phyloP scores from a whole-genome alignment of 345 rosid genomes.

The Ricinus communis region DNA sequence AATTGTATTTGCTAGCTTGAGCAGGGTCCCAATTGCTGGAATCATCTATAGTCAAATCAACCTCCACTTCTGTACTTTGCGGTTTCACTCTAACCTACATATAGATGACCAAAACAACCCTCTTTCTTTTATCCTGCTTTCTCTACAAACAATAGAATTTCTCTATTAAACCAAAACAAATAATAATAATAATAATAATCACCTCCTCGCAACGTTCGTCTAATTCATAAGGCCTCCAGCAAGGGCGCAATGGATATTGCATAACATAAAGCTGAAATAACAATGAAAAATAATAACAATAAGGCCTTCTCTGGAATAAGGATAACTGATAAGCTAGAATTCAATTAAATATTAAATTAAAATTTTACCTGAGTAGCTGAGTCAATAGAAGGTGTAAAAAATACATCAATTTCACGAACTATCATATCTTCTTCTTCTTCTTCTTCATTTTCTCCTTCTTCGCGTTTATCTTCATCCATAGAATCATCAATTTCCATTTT shows the following conservation, averaged over 20 bases:
- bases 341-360: too few species aligned
- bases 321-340: too few species aligned
- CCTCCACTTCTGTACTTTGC: conserved; percentile 48
- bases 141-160: not conserved
- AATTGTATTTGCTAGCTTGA: conserved; percentile 29
- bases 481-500: conserved; percentile 59
- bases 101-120: conserved; percentile 8
- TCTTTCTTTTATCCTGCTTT: not conserved
- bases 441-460: not conserved
- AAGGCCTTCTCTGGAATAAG: too few species aligned
- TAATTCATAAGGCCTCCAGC: conserved; percentile 89
- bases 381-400: conserved; percentile 56
- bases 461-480: conserved; percentile 26
- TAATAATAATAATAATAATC: not conserved
- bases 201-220: conserved; percentile 84
- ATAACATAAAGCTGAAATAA: conserved; percentile 65
- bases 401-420: conserved; percentile 87
- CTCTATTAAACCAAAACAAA: not conserved
- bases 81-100: conserved; percentile 85
- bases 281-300: too few species aligned
- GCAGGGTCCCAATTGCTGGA: conserved; percentile 52
- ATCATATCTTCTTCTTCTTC: conserved; percentile 59
- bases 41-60: conserved; percentile 68
- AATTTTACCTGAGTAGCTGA: conserved; percentile 47
- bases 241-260: conserved; percentile 82